Evolutionary conservation across 2,329 filamentous ascomycete genomes (phyloP).

Genomic region (Proliferodiscus dingleyae): DNA sequence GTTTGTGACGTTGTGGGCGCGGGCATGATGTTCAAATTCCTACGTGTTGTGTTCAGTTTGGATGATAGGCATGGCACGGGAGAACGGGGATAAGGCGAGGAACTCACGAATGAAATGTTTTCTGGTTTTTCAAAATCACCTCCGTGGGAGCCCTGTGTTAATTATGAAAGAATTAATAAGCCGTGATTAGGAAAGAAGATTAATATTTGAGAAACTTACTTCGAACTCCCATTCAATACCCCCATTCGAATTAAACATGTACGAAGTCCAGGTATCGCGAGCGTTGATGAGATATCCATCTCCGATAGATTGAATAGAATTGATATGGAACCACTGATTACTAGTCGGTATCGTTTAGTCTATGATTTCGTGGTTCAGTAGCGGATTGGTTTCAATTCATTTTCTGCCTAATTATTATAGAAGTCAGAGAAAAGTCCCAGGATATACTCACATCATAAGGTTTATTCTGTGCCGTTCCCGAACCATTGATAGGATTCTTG

Average conservation of each 20-base stretch:
- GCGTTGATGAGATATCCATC: constrained; percentile 28
- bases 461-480: constrained; percentile 12
- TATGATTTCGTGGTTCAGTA: too few species aligned
- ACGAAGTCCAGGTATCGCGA: constrained; percentile 23
- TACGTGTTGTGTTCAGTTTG: too few species aligned
- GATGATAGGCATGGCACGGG: too few species aligned
- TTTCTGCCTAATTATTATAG: too few species aligned
- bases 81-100: too few species aligned
- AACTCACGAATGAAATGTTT: constrained; percentile 1
- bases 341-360: too few species aligned
- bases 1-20: background rate
- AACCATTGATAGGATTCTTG: background rate
- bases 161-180: too few species aligned
- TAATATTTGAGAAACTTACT: too few species aligned
- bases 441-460: too few species aligned
- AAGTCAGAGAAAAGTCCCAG: too few species aligned
- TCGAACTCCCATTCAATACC: constrained; percentile 2
- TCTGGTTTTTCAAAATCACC: constrained; percentile 1
- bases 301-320: constrained; percentile 23
- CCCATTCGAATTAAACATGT: constrained; percentile 21
- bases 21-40: constrained; percentile 1
- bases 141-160: background rate
- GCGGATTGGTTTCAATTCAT: too few species aligned
- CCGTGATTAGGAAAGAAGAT: too few species aligned
- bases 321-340: constrained; percentile 31